Percentiles rank a stretch among this genome's conserved stretches.
These are phyloP conservation scores for Tolypocladium amazonense DNA, from an alignment of 2,329 filamentous ascomycete species.

Conservation along the genomic window DNA sequence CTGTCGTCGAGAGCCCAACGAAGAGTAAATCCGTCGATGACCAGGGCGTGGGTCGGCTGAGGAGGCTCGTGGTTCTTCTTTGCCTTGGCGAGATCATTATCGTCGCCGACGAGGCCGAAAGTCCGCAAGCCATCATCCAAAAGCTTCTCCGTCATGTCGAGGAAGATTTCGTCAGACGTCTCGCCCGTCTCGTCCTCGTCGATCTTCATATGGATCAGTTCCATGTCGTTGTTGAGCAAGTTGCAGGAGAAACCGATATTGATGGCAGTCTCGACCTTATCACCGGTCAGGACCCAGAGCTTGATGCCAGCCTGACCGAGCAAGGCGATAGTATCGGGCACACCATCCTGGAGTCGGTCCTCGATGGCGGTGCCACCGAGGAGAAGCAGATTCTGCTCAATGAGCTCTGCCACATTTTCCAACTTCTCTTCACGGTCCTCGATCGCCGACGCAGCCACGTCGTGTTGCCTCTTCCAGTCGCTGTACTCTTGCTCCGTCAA, in stretches of 20 bases:
- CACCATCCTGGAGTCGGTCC: slow-evolving; percentile 90
- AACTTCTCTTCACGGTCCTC: slow-evolving; percentile 86
- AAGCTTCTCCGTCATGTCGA: slow-evolving; percentile 54
- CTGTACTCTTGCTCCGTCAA: slow-evolving; percentile 75
- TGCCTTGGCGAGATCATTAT: slow-evolving; percentile 73
- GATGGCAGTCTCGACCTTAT: slow-evolving; percentile 98
- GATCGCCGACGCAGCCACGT: slow-evolving; percentile 74
- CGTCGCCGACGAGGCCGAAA: slow-evolving; percentile 74
- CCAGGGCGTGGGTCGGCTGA: slow-evolving; percentile 76
- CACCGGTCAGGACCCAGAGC: slow-evolving; percentile 94
- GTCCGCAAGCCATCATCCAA: slow-evolving; percentile 61
- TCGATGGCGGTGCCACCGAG: slow-evolving; percentile 95
- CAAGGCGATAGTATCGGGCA: slow-evolving; percentile 88
- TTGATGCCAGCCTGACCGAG: slow-evolving; percentile 93
- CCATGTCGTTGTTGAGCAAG: slow-evolving; percentile 94
- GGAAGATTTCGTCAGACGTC: slow-evolving; percentile 34
- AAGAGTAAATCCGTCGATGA: slow-evolving; percentile 91
- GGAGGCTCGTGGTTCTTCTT: slow-evolving; percentile 79
- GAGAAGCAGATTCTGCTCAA: slow-evolving; percentile 81
- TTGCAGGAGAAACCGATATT: slow-evolving; percentile 99
- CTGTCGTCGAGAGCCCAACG: slow-evolving; percentile 75
- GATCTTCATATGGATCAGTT: slow-evolving; percentile 81
- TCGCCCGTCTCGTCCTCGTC: slow-evolving; percentile 56
- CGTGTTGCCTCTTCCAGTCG: slow-evolving; percentile 77
- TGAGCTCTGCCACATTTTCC: slow-evolving; percentile 77